Conservation (phyloP, 2,329 filamentous ascomycete genomes). For the Xylariales sp. region DNA sequence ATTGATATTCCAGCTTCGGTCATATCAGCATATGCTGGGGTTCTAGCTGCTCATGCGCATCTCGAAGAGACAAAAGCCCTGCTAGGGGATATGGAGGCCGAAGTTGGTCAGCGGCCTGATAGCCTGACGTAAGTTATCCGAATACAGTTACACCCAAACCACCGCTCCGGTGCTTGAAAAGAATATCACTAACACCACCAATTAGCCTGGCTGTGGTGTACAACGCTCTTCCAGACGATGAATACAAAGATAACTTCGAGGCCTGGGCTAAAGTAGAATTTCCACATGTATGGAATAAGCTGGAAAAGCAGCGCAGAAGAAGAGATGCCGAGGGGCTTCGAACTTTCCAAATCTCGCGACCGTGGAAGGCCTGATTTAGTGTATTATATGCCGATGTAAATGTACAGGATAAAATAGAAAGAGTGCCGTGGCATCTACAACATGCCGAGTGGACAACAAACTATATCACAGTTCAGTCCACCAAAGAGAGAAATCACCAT, state of each 20-base stretch:
- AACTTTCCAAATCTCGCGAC: conserved; percentile 45
- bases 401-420: conserved; percentile 26
- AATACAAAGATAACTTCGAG: conserved; percentile 66
- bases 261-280: conserved; percentile 68
- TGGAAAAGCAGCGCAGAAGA: conserved; percentile 51
- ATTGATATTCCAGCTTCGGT: conserved; percentile 71
- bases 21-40: conserved; percentile 73
- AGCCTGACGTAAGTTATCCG: conserved; percentile 21
- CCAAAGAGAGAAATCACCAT: too few relatives aligned
- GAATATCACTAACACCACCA: too few relatives aligned
- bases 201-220: conserved; percentile 72
- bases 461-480: too few relatives aligned
- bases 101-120: conserved; percentile 40
- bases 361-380: conserved; percentile 40
- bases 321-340: conserved; percentile 38
- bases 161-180: too few relatives aligned
- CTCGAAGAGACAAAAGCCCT: conserved; percentile 64
- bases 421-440: too few relatives aligned
- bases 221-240: conserved; percentile 64
- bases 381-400: not conserved
- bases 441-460: too few relatives aligned
- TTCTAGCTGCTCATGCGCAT: conserved; percentile 68
- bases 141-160: too few relatives aligned
- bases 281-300: conserved; percentile 62
- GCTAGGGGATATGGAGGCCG: conserved; percentile 62